Conservation (phyloP, 768 basidiomycete genomes). For the Pleurotus eryngii region DNA sequence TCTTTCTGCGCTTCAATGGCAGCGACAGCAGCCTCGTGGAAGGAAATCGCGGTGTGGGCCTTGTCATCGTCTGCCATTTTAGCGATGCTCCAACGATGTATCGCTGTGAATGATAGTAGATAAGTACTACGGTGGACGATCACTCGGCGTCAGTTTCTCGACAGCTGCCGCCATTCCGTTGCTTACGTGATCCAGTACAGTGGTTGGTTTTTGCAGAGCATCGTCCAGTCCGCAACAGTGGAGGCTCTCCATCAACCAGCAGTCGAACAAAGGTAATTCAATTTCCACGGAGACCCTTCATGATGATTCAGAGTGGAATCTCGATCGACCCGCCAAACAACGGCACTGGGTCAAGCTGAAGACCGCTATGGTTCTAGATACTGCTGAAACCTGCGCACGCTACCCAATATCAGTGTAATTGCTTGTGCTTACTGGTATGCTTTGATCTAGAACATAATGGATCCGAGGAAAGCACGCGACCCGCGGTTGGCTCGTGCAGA, state of each 20-base stretch:
- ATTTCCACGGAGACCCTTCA: neutral
- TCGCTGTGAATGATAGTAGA: neutral
- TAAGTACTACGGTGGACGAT: too few relatives aligned
- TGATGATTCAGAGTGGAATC: constrained; percentile 94
- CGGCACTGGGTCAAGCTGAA: constrained; percentile 60
- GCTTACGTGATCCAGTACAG: too few relatives aligned
- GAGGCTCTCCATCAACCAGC: neutral
- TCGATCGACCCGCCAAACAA: constrained; percentile 57
- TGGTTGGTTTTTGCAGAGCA: too few relatives aligned
- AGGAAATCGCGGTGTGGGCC: constrained; percentile 19
- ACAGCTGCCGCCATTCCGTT: too few relatives aligned
- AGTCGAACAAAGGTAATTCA: neutral
- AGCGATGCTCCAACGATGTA: neutral
- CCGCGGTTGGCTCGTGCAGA: constrained; percentile 73
- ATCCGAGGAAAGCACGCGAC: constrained; percentile 77
- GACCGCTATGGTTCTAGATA: constrained; percentile 88
- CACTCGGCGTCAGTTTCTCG: too few relatives aligned
- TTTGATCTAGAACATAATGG: constrained; percentile 42
- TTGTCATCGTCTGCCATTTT: constrained; percentile 13
- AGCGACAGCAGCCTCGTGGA: constrained; percentile 39
- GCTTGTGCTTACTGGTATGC: constrained; percentile 10
- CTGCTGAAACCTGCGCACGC: constrained; percentile 64
- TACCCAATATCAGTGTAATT: constrained; percentile 9
- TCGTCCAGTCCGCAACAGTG: neutral
- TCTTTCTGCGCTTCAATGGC: constrained; percentile 42